Base-by-base conservation (phyloP, 768 basidiomycete genomes). In the Gymnopilus dilepis region DNA sequence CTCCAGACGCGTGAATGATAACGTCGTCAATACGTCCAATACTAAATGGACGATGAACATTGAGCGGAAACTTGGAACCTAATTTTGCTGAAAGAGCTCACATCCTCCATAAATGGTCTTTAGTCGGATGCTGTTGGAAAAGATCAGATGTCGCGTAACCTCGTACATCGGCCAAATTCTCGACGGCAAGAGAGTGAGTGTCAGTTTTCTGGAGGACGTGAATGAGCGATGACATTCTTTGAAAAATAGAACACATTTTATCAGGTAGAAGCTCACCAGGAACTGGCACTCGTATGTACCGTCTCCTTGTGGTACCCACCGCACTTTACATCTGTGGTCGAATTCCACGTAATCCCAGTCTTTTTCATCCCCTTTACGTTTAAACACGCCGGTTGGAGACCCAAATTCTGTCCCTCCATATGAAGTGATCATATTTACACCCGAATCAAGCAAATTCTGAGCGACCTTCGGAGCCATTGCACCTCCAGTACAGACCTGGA, bases 141-240 rank as follows among this genome's bases (percentile, higher is more conserved):
- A 82, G 67, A 66, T 84, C 83, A 1, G 74, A 75, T 7, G 78
- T 81, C 1, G 75, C 76, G 52, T 82, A 83, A 7, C 82, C 82
- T 38, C 62, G 65, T 4, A 70, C 70, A 59, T 76, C 75, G 3
- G 62, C 45, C 15, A 78, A 38, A 48, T 84, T 81, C 40, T 78
- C 73, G 1, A 79, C 70, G 0, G 78, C 61, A 0, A 74, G 45
- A 8, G 72, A 69, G 62, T 80, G 77, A 0, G 60, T 73, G 17
- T 73, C 64, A 6, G 55, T 63, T 8, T 69, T 72, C 80, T 79
- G 30, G 12, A 33, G 41, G 24, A 13, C 15, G n/a, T n/a, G n/a
- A n/a, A n/a, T n/a, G n/a, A n/a, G n/a, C n/a, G n/a, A n/a, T n/a
- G n/a, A n/a, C n/a, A n/a, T n/a, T n/a, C n/a, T 28, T 11, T 12